Conservation (phyloP, 1,139 yeast species). For the Groenewaldozyma sp. region DNA sequence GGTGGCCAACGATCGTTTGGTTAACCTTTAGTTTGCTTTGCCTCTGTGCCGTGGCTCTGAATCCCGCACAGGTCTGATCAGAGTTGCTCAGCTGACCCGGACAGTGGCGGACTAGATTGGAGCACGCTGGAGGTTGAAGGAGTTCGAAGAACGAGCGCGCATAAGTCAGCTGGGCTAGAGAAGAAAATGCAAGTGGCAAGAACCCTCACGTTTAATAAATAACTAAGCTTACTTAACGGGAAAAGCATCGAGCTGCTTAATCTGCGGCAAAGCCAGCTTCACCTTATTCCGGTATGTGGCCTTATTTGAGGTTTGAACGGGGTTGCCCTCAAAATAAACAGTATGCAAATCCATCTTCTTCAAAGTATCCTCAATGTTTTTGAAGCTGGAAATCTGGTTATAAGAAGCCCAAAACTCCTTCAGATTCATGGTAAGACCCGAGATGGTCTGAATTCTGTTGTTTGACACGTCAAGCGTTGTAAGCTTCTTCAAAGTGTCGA, state of each 20-base stretch:
- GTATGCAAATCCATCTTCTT: constrained; percentile 65
- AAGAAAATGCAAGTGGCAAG: background rate
- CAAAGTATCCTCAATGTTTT: constrained; percentile 58
- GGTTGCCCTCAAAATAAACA: constrained; percentile 93
- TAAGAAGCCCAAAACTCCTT: constrained; percentile 94
- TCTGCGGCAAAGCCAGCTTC: constrained; percentile 57
- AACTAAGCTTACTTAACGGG: constrained; percentile 29
- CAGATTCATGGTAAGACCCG: constrained; percentile 48
- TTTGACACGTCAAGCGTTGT: constrained; percentile 75
- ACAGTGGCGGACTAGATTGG: too few species aligned
- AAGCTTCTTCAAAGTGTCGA: constrained; percentile 61
- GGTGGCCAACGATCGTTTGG: too few species aligned
- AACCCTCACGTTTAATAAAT: too few species aligned
- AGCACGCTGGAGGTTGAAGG: too few species aligned
- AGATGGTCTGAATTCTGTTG: constrained; percentile 54
- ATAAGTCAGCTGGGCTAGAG: too few species aligned
- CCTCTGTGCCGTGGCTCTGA: too few species aligned
- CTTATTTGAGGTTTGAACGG: constrained; percentile 61
- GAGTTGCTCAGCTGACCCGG: too few species aligned
- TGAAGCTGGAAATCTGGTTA: constrained; percentile 59
- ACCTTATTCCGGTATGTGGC: constrained; percentile 83
- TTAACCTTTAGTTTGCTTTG: too few species aligned
- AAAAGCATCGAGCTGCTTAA: constrained; percentile 87
- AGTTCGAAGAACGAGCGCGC: too few species aligned
- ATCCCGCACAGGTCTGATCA: too few species aligned